These are phyloP conservation scores for Aulographum hederae DNA, from an alignment of 2,329 filamentous ascomycete species.

Conservation along the genomic window DNA sequence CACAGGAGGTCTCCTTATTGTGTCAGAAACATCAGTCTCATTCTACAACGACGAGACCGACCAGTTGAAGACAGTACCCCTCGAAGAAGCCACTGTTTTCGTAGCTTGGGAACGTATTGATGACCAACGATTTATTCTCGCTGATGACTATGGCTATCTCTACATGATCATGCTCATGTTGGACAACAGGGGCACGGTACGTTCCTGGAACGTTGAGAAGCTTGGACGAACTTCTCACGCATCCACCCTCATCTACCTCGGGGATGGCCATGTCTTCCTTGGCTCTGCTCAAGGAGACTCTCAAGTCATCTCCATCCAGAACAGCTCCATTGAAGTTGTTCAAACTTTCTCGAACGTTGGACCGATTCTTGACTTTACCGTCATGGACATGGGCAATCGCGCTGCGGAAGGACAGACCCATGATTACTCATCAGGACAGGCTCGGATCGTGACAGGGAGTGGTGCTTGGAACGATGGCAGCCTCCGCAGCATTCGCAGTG, in stretches of 20 bases:
- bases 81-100: slow-evolving; percentile 66
- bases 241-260: slow-evolving; percentile 61
- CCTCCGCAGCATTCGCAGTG: slow-evolving; percentile 76
- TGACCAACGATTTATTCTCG: slow-evolving; percentile 65
- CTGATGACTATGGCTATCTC: slow-evolving; percentile 75
- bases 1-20: slow-evolving; percentile 26
- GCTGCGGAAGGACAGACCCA: slow-evolving; percentile 64
- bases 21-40: slow-evolving; percentile 50
- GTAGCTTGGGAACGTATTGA: slow-evolving; percentile 84
- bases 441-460: slow-evolving; percentile 80
- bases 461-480: slow-evolving; percentile 81
- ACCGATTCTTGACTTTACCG: slow-evolving; percentile 79
- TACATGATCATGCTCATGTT: slow-evolving; percentile 69
- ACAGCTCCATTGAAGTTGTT: slow-evolving; percentile 42
- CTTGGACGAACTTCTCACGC: slow-evolving; percentile 59
- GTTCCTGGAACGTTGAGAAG: slow-evolving; percentile 49
- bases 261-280: slow-evolving; percentile 57
- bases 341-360: slow-evolving; percentile 73
- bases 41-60: slow-evolving; percentile 59
- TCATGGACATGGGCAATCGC: slow-evolving; percentile 89
- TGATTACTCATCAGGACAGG: slow-evolving; percentile 88
- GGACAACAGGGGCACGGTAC: slow-evolving; percentile 41
- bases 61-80: slow-evolving; percentile 40
- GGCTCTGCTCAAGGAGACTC: slow-evolving; percentile 89
- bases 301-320: slow-evolving; percentile 51